Conservation (phyloP, 1,284 basidiomycete genomes). For the Cutaneotrichosporon spelunceum region DNA sequence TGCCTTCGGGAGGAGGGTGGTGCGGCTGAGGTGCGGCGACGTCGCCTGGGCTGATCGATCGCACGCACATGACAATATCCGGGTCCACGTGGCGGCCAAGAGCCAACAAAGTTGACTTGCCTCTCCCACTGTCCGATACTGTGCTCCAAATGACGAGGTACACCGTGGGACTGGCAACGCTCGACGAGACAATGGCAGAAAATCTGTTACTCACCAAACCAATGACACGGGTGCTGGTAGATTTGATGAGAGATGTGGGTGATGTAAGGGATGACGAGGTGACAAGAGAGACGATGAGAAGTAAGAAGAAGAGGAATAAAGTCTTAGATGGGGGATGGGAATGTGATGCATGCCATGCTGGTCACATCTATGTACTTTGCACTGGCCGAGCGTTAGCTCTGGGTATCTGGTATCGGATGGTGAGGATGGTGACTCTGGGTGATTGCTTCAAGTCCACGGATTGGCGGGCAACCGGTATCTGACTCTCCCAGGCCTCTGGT, state of each 20-base stretch:
- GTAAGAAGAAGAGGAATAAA: not conserved
- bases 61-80: not conserved
- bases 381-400: too few species aligned
- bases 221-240: not conserved
- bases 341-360: not conserved
- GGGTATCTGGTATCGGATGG: too few species aligned
- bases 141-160: not conserved
- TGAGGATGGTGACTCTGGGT: not conserved
- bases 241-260: not conserved
- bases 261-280: not conserved
- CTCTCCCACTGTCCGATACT: not conserved
- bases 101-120: not conserved
- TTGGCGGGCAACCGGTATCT: not conserved
- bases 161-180: not conserved
- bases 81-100: not conserved
- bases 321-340: not conserved
- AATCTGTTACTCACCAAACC: not conserved
- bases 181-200: not conserved
- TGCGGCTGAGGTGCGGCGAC: too few species aligned
- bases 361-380: not conserved
- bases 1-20: too few species aligned
- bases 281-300: not conserved
- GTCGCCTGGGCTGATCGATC: not conserved
- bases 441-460: not conserved
- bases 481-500: too few species aligned